Evolutionary conservation across 306 rosid genomes (phyloP), one percentile per base, ranked within the genome.

Genomic region (Citrullus mucosospermus): DNA sequence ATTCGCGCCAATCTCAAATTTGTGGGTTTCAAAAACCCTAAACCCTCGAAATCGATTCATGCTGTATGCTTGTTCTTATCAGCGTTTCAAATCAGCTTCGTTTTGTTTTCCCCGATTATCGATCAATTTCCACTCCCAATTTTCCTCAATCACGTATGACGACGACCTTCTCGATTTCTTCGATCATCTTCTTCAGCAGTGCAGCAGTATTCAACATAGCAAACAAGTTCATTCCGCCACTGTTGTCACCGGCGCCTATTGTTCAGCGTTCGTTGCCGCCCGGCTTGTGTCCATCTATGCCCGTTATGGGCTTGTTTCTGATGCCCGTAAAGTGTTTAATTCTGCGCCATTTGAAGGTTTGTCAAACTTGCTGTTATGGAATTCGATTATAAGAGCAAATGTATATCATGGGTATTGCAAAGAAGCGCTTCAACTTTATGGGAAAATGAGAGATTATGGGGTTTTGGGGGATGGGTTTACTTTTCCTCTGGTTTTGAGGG

Each of bases 381-480:
- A 92, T 77, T 86, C 97, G 5, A 82, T 92, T 61, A 85, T 89
- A 30, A 94, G 96, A 86, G 97, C 88, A 34, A 83, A 86, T 84
- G 96, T 94, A 50, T 82, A 85, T 59, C 84, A 83, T 82, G 95
- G 92, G 48, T 81, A 63, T 65, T 85, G 78, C 25, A 65, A 73
- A 30, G 76, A 82, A 62, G 93, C 87, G 8, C 46, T 90, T 72
- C 2, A 78, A 34, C 36, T 92, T 70, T 90, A 88, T 72, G 74
- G 71, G 80, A 66, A 79, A 82, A 90, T 94, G 98, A 82, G 81
- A 74, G 87, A 81, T 44, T 81, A 89, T 72, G 89, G 98, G 50
- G 82, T 90, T 85, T 87, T 76, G 61, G 89, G 89, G 34, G 98
- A 92, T 79, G 92, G 96, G 39, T 90, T 91, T 82, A 90, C 97